Evolutionary conservation across 1,284 basidiomycete species (phyloP).

Genomic region (Cerrena zonata): DNA sequence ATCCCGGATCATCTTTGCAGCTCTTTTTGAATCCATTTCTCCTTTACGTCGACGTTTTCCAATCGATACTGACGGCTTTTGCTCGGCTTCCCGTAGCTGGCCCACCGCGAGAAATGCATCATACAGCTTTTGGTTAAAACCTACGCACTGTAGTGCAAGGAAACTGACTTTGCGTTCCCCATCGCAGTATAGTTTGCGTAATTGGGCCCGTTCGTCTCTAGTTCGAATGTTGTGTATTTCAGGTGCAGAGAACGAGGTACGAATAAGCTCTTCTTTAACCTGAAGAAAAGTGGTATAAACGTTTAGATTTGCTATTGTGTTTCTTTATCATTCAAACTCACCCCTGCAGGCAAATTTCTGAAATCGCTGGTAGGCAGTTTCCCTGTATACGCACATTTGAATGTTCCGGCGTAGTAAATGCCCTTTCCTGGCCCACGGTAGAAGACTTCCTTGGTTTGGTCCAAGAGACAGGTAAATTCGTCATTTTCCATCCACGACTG

Average conservation of each 20-base stretch:
- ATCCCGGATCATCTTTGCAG: no score
- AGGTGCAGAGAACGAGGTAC: background rate
- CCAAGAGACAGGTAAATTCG: background rate
- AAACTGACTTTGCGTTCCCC: background rate
- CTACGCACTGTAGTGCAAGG: constrained; percentile 5
- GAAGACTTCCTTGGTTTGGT: constrained; percentile 1
- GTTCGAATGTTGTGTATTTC: background rate
- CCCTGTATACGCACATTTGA: background rate
- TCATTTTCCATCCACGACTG: background rate
- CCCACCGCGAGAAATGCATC: background rate
- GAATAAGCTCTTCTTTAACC: background rate
- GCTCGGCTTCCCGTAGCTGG: background rate
- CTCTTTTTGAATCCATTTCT: no score
- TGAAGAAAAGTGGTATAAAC: background rate
- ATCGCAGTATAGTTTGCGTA: background rate
- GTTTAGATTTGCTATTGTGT: no score
- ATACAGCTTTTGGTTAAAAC: constrained; percentile 3
- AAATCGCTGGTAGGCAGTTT: background rate
- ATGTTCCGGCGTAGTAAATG: constrained; percentile 5
- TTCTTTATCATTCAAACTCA: no score
- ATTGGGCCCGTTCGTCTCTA: background rate
- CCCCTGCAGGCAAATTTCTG: background rate
- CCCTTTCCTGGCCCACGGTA: background rate
- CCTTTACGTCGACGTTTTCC: background rate
- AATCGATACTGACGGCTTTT: background rate